Percentiles rank a stretch among this genome's conserved stretches.
phyloP scores from a whole-genome alignment of 768 basidiomycete genomes.

The Lentinula edodes region DNA sequence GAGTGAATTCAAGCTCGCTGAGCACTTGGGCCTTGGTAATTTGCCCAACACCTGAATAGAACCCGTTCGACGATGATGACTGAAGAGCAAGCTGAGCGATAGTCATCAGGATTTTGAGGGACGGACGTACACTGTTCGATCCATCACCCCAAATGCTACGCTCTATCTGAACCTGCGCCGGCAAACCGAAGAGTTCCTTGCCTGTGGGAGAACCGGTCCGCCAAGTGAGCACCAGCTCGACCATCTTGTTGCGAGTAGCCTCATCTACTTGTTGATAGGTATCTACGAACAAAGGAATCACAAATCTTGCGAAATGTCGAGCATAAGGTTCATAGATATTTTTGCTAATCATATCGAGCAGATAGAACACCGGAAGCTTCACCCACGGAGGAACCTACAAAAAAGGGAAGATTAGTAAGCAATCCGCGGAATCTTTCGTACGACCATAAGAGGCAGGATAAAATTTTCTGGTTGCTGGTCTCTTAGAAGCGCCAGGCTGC shows the following conservation, averaged over 20 bases:
- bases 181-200: slow-evolving; percentile 79
- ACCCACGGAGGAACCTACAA: slow-evolving; percentile 81
- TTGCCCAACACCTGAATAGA: slow-evolving; percentile 34
- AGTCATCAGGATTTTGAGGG: not conserved
- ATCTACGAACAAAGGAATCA: slow-evolving; percentile 80
- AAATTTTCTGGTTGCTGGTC: slow-evolving; percentile 9
- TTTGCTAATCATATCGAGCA: slow-evolving; percentile 95
- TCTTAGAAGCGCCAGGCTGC: not conserved
- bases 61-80: slow-evolving; percentile 16
- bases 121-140: slow-evolving; percentile 35
- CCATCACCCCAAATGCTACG: slow-evolving; percentile 72
- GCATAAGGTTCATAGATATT: slow-evolving; percentile 94
- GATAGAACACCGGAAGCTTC: slow-evolving; percentile 91
- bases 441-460: slow-evolving; percentile 16
- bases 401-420: slow-evolving; percentile 66
- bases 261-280: slow-evolving; percentile 86
- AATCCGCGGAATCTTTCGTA: slow-evolving; percentile 36
- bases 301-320: slow-evolving; percentile 74
- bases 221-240: slow-evolving; percentile 97
- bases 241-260: slow-evolving; percentile 87
- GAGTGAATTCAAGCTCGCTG: slow-evolving; percentile 75
- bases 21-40: slow-evolving; percentile 77
- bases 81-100: slow-evolving; percentile 7
- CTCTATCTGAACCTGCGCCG: slow-evolving; percentile 80
- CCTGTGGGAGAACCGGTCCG: slow-evolving; percentile 77